Percentiles rank a stretch among this genome's conserved stretches.
Evolutionary conservation across 805 yeast genomes (phyloP).

Genomic region (Cyberlindnera meyerae): DNA sequence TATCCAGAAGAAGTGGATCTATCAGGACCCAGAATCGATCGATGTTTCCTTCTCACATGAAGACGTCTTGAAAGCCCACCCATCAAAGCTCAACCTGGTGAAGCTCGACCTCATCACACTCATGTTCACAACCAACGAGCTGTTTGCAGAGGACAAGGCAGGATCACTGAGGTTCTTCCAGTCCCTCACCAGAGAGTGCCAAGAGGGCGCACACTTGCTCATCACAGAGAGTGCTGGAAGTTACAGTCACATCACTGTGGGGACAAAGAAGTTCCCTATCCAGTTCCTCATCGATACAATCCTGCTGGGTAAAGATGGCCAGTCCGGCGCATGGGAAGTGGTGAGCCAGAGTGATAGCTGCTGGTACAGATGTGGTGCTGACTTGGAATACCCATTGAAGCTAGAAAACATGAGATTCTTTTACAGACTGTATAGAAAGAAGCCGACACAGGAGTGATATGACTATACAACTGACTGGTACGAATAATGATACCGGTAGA

Average conservation of each 20-base stretch:
- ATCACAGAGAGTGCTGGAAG: conserved; percentile 89
- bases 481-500: not conserved
- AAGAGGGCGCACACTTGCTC: conserved; percentile 52
- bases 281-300: conserved; percentile 75
- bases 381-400: conserved; percentile 57
- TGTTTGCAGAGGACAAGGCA: conserved; percentile 63
- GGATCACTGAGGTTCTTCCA: conserved; percentile 58
- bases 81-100: conserved; percentile 19
- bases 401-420: conserved; percentile 87
- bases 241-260: conserved; percentile 73
- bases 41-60: conserved; percentile 29
- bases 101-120: conserved; percentile 55
- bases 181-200: conserved; percentile 44
- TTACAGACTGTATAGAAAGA: conserved; percentile 64
- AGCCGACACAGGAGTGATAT: no score
- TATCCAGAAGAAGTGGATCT: conserved; percentile 51
- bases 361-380: conserved; percentile 66
- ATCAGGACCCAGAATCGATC: conserved; percentile 31
- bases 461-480: no score
- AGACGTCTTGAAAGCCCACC: conserved; percentile 34
- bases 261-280: conserved; percentile 74
- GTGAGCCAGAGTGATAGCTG: conserved; percentile 65
- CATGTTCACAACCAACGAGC: conserved; percentile 82
- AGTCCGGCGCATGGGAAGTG: conserved; percentile 58
- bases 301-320: conserved; percentile 46